Evolutionary conservation across 129 eudicot genomes (phyloP), one percentile per base, ranked within the genome.

Genomic region (Saposhnikovia divaricata): DNA sequence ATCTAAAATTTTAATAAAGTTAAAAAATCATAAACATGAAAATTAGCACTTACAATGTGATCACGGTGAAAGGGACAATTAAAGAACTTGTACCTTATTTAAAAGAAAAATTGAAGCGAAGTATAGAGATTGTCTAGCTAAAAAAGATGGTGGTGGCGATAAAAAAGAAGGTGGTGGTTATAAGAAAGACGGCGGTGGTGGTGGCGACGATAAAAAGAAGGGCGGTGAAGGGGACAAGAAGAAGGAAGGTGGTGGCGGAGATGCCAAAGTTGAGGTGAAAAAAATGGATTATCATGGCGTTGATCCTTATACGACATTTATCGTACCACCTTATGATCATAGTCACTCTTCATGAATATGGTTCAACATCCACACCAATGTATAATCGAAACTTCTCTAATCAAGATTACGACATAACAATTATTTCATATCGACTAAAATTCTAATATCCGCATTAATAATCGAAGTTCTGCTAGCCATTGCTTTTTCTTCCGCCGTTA

Each of bases 31-130:
- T n/a, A n/a, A n/a, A n/a, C n/a, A n/a, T n/a, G n/a, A n/a, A n/a
- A n/a, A n/a, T n/a, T n/a, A n/a, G n/a, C n/a, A n/a, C n/a, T n/a
- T n/a, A n/a, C n/a, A n/a, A 88, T 80, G 53, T 83, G 81, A 88
- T 86, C 27, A 86, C 86, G 8, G 85, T 88, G 51, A 86, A 81
- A 66, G 94, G 94, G 47, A 84, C 90, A 82, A 87, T 84, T 72
- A 90, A 90, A 75, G 91, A 82, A 25, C 81, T 90, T 1, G 25
- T 79, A 8, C 87, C 91, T 0, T 85, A 87, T 15, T 81, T 90
- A 11, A 86, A 86, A 53, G 84, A 79, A 42, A 90, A 90, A 74
- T 61, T 90, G 7, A 90, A 86, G 75, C 79, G 91, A 76, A 51
- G 66, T 15, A 77, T 90, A 7, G 94, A 90, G 48, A 65, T 88